Conservation (phyloP, 2,329 filamentous ascomycete species). For the Fusarium goolgardi region DNA sequence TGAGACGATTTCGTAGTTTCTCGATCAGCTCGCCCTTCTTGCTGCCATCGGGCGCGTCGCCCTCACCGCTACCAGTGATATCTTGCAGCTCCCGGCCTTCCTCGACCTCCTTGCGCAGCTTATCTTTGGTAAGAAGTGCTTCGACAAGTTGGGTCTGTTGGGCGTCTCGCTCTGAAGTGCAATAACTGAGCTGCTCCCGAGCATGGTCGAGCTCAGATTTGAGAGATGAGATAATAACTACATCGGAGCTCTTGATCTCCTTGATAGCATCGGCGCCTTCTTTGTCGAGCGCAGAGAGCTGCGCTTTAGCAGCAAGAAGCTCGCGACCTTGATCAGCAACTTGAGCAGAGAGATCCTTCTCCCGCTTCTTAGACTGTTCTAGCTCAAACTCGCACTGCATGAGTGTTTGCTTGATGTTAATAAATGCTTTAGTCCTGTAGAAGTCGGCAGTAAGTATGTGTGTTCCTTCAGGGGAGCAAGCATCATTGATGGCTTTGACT, state of each 20-base stretch:
- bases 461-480: conserved; percentile 39
- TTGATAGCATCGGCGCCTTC: conserved; percentile 66
- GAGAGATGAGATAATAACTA: conserved; percentile 68
- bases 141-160: conserved; percentile 70
- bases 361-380: conserved; percentile 57
- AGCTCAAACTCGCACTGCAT: conserved; percentile 60
- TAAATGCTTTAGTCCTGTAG: conserved; percentile 65
- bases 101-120: conserved; percentile 66
- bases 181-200: conserved; percentile 62
- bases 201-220: conserved; percentile 67
- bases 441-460: conserved; percentile 59
- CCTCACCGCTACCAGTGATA: conserved; percentile 50
- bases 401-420: conserved; percentile 63
- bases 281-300: conserved; percentile 66
- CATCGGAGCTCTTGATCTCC: conserved; percentile 69
- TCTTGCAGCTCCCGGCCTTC: conserved; percentile 58
- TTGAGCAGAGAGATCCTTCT: conserved; percentile 60
- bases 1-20: conserved; percentile 66
- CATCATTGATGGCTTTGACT: conserved; percentile 56
- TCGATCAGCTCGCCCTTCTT: conserved; percentile 66
- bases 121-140: conserved; percentile 70
- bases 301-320: conserved; percentile 62
- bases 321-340: conserved; percentile 67
- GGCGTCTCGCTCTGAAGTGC: conserved; percentile 65
- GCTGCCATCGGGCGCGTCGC: conserved; percentile 51